Evolutionary conservation across 805 yeast genomes (phyloP).

Genomic region (Yarrowia alimentaria): DNA sequence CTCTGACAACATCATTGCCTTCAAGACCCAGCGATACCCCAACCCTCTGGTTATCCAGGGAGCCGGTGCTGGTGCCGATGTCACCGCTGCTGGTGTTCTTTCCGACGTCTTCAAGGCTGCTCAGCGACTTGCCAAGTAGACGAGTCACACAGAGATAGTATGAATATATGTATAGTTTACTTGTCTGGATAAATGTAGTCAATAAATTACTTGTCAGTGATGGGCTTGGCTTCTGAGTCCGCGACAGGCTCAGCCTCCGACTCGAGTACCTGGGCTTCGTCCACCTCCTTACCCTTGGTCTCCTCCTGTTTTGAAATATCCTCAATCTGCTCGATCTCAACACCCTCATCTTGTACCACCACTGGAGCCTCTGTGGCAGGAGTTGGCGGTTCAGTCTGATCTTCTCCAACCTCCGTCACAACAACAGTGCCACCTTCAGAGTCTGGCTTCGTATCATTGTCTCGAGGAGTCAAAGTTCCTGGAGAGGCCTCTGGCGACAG

Average conservation of each 20-base stretch:
- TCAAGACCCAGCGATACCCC: constrained; percentile 85
- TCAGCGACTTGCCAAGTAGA: constrained; percentile 55
- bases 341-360: background rate
- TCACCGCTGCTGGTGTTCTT: constrained; percentile 84
- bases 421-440: background rate
- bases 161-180: too few relatives aligned
- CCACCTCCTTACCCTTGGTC: constrained; percentile 1
- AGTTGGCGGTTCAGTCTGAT: too few relatives aligned
- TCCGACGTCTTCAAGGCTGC: constrained; percentile 92
- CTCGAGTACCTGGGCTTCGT: too few relatives aligned
- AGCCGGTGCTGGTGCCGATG: constrained; percentile 85
- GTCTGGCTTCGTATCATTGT: background rate
- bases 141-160: too few relatives aligned
- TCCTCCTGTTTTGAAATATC: background rate
- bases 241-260: too few relatives aligned
- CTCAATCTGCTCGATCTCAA: constrained; percentile 13
- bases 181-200: too few relatives aligned
- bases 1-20: constrained; percentile 91
- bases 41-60: constrained; percentile 96
- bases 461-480: constrained; percentile 16
- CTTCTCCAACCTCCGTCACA: too few relatives aligned
- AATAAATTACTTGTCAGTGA: too few relatives aligned
- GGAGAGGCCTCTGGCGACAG: constrained; percentile 10
- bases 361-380: too few relatives aligned
- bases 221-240: too few relatives aligned